Evolutionary conservation across 306 rosid species (phyloP).

Genomic region (Acacia acuminata): DNA sequence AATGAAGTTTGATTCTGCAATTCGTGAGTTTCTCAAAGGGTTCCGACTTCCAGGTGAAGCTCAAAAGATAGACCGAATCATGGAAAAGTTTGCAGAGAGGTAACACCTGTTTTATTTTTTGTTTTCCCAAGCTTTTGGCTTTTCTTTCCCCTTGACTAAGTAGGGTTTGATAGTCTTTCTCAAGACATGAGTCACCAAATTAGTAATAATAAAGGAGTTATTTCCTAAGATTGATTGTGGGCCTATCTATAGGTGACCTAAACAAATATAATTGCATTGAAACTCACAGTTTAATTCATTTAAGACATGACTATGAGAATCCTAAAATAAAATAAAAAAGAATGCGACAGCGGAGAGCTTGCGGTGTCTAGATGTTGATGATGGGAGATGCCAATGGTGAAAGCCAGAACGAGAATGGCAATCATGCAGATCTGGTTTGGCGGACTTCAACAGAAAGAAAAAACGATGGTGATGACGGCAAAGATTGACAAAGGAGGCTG

Average conservation of each 20-base stretch:
- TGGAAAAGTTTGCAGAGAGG: conserved; percentile 99
- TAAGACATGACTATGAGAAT: neutral
- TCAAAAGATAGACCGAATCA: conserved; percentile 98
- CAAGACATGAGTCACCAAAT: conserved; percentile 11
- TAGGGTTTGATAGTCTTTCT: conserved; percentile 12
- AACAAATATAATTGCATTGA: neutral
- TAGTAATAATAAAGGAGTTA: neutral
- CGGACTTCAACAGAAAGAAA: too few relatives aligned
- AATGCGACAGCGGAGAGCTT: too few relatives aligned
- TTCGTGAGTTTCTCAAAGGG: conserved; percentile 98
- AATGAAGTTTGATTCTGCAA: conserved; percentile 90
- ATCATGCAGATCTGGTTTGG: too few relatives aligned
- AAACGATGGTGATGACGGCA: too few relatives aligned
- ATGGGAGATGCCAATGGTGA: too few relatives aligned
- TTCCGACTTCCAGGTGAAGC: conserved; percentile 99
- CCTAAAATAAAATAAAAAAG: neutral
- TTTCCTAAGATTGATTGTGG: neutral
- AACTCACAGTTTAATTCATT: neutral
- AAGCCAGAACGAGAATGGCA: too few relatives aligned
- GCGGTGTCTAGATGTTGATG: too few relatives aligned
- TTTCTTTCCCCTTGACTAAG: conserved; percentile 21
- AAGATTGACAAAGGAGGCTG: too few relatives aligned
- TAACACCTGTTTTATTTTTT: conserved; percentile 28
- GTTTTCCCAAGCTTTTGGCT: conserved; percentile 18
- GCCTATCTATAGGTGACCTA: neutral